These are phyloP conservation scores for Sophora flavescens DNA, from an alignment of 306 rosid genomes.

Conservation along the genomic window DNA sequence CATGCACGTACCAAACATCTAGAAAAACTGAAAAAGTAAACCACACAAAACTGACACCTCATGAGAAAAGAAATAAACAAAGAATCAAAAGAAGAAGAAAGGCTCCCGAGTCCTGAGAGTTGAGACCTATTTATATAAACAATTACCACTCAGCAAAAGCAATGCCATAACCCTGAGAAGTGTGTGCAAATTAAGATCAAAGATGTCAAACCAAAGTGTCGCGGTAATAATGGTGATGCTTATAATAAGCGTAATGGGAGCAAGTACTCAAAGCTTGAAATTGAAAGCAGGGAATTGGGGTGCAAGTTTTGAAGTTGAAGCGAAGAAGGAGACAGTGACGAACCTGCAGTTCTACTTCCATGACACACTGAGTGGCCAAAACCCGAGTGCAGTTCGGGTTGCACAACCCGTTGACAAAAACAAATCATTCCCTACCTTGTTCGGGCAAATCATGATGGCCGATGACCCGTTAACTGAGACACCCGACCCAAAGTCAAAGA, in stretches of 20 bases:
- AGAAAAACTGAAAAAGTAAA: background rate
- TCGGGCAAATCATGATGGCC: slow-evolving; percentile 69
- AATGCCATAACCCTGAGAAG: background rate
- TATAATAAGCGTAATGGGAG: slow-evolving; percentile 10
- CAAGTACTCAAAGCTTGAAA: slow-evolving; percentile 22
- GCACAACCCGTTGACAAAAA: slow-evolving; percentile 55
- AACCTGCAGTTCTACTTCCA: slow-evolving; percentile 87
- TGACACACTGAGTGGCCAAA: slow-evolving; percentile 73
- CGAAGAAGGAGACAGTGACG: slow-evolving; percentile 54
- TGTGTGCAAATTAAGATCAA: background rate
- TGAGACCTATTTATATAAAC: background rate
- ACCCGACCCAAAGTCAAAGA: slow-evolving; percentile 70
- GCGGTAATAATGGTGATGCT: slow-evolving; percentile 37
- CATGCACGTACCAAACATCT: background rate
- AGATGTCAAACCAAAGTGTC: slow-evolving; percentile 5
- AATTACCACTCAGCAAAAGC: background rate
- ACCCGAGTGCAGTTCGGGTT: slow-evolving; percentile 69
- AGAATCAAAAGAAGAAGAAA: background rate
- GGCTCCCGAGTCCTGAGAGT: too few relatives aligned
- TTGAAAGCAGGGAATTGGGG: slow-evolving; percentile 51
- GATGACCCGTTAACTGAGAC: slow-evolving; percentile 83
- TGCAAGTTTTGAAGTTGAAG: background rate
- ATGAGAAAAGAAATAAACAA: too few relatives aligned
- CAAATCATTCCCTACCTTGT: slow-evolving; percentile 56
- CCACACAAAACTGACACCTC: background rate